Conservation (phyloP, 257 asterid genomes). For the Penstemon newberryi region DNA sequence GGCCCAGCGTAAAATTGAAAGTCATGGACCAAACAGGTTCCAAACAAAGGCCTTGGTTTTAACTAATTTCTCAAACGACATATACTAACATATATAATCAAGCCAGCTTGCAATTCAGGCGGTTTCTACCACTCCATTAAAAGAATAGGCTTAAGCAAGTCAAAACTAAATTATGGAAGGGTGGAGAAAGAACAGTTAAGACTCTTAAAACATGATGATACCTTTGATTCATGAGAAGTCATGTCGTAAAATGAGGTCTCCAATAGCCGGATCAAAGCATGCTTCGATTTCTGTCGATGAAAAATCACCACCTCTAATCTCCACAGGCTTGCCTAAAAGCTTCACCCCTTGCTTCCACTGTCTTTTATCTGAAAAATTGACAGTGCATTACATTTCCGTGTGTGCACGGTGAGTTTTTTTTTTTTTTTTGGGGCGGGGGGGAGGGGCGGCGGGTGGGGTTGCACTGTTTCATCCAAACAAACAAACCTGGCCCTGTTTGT, state of each 20-base stretch:
- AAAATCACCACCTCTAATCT: conserved; percentile 33
- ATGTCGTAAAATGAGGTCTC: conserved; percentile 55
- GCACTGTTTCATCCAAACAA: neutral
- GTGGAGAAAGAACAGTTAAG: neutral
- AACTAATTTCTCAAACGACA: too few species aligned
- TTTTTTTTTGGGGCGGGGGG: neutral
- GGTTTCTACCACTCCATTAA: too few species aligned
- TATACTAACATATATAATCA: too few species aligned
- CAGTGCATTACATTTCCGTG: neutral
- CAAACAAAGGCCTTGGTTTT: too few species aligned
- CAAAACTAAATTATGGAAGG: too few species aligned
- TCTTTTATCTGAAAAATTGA: conserved; percentile 53
- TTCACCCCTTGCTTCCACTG: conserved; percentile 92
- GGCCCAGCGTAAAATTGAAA: too few species aligned
- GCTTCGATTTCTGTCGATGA: conserved; percentile 51
- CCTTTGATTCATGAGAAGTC: conserved; percentile 33
- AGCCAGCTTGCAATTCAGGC: too few species aligned
- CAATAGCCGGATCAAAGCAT: conserved; percentile 60
- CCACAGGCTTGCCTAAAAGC: conserved; percentile 61
- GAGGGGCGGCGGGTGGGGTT: neutral
- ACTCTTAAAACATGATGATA: conserved; percentile 7
- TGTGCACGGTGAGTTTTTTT: neutral
- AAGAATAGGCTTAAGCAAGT: too few species aligned
- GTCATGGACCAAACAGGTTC: too few species aligned
- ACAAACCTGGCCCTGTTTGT: conserved; percentile 84